These are phyloP conservation scores for Penicillium brasilianum DNA, from an alignment of 2,329 filamentous ascomycete genomes.

Conservation along the genomic window DNA sequence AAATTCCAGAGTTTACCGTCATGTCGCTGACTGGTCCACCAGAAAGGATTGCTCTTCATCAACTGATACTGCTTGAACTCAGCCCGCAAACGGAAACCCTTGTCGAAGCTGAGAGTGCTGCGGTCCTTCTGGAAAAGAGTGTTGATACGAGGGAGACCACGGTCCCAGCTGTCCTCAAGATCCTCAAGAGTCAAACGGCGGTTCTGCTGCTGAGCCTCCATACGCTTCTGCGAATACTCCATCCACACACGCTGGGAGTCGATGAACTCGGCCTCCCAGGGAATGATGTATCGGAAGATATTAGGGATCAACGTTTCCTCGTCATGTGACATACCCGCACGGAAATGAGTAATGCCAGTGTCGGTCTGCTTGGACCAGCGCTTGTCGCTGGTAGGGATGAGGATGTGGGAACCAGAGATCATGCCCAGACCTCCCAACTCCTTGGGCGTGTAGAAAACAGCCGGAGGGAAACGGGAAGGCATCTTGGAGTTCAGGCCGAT, in stretches of 20 bases:
- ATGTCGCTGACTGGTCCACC: slow-evolving; percentile 98
- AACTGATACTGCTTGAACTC: slow-evolving; percentile 99
- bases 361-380: slow-evolving; percentile 99
- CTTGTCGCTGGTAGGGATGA: slow-evolving; percentile 97
- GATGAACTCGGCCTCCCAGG: slow-evolving; percentile 98
- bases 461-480: slow-evolving; percentile 97
- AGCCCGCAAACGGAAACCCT: slow-evolving; percentile 91
- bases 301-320: slow-evolving; percentile 98
- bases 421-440: slow-evolving; percentile 96
- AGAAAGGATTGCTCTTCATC: slow-evolving; percentile 99
- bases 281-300: slow-evolving; percentile 99
- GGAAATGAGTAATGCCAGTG: slow-evolving; percentile 94
- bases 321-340: slow-evolving; percentile 96
- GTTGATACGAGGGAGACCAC: slow-evolving; percentile 95
- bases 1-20: slow-evolving; percentile 98
- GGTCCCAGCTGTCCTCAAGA: slow-evolving; percentile 97
- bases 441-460: slow-evolving; percentile 98
- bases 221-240: slow-evolving; percentile 96
- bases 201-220: slow-evolving; percentile 97
- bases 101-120: slow-evolving; percentile 96
- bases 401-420: slow-evolving; percentile 97
- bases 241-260: slow-evolving; percentile 99
- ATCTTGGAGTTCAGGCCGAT: slow-evolving; percentile 99
- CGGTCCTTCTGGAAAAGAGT: slow-evolving; percentile 98
- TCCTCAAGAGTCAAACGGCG: slow-evolving; percentile 92